Evolutionary conservation across 768 basidiomycete genomes (phyloP).

Genomic region (Dacryopinax primogenitus): DNA sequence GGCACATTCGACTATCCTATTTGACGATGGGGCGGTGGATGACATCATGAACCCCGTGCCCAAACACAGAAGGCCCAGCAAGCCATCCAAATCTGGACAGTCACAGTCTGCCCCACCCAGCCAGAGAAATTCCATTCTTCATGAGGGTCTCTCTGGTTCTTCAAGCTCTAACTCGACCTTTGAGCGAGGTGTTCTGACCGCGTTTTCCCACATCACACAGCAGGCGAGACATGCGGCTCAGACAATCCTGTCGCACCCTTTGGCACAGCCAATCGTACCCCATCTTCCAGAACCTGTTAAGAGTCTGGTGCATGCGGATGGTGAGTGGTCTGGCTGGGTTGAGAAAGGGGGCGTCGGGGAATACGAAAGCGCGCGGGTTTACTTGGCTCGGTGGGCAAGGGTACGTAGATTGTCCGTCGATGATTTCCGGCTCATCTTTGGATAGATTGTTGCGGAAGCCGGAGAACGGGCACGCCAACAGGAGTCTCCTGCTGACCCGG

Average conservation of each 20-base stretch:
- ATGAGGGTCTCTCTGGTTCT: conserved; percentile 51
- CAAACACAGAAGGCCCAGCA: conserved; percentile 59
- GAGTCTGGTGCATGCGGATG: conserved; percentile 76
- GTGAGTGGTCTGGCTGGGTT: conserved; percentile 80
- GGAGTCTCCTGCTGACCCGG: conserved; percentile 47
- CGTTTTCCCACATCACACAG: conserved; percentile 86
- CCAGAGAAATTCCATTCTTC: conserved; percentile 60
- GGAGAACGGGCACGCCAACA: conserved; percentile 76
- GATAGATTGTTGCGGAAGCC: conserved; percentile 69
- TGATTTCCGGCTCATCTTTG: neutral
- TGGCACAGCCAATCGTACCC: conserved; percentile 90
- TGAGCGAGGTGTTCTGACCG: conserved; percentile 72
- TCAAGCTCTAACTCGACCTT: conserved; percentile 39
- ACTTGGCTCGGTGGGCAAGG: conserved; percentile 92
- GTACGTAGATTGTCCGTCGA: conserved; percentile 13
- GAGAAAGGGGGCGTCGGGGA: conserved; percentile 88
- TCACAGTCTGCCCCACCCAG: conserved; percentile 41
- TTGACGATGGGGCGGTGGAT: conserved; percentile 76
- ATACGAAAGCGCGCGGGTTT: conserved; percentile 91
- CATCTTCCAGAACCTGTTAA: conserved; percentile 90
- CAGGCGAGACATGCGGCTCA: conserved; percentile 88
- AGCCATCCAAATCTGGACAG: neutral
- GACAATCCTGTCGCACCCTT: conserved; percentile 86
- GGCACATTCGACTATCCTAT: conserved; percentile 71
- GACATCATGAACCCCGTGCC: conserved; percentile 79